phyloP scores from a whole-genome alignment of 2,329 filamentous ascomycete genomes.

The Tolypocladium album region DNA sequence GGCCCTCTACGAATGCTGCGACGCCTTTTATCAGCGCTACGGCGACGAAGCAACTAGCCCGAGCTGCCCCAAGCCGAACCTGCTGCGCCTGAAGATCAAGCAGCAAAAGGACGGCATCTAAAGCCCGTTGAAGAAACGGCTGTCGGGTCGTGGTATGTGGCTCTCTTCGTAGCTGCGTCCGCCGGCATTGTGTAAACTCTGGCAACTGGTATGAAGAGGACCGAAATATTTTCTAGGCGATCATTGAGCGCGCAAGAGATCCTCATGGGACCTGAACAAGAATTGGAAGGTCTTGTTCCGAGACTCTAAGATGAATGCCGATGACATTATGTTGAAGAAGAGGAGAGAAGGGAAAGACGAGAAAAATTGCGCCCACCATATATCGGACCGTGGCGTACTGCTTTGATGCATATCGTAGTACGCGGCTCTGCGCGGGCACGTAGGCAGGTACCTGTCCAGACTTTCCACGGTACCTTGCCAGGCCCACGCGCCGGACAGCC shows the following conservation, averaged over 20 bases:
- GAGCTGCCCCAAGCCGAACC: constrained; percentile 74
- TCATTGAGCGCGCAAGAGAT: constrained; percentile 95
- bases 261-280: constrained; percentile 79
- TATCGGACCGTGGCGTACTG: constrained; percentile 1
- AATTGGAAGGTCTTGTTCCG: constrained; percentile 81
- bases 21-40: constrained; percentile 70
- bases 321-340: constrained; percentile 58
- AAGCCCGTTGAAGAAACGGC: background rate
- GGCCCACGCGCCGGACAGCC: background rate
- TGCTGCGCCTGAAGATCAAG: constrained; percentile 77
- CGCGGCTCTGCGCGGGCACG: background rate
- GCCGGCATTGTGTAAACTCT: constrained; percentile 36
- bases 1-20: constrained; percentile 88
- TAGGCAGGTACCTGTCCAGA: background rate
- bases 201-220: constrained; percentile 65
- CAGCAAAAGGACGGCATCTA: constrained; percentile 44
- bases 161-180: constrained; percentile 33
- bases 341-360: constrained; percentile 21
- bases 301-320: constrained; percentile 99
- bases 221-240: constrained; percentile 71
- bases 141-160: constrained; percentile 25
- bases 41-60: constrained; percentile 67
- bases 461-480: background rate
- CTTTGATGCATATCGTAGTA: constrained; percentile 17
- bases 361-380: constrained; percentile 13